phyloP scores from a whole-genome alignment of 805 yeast species.

The Metschnikowia chrysomelidarum region DNA sequence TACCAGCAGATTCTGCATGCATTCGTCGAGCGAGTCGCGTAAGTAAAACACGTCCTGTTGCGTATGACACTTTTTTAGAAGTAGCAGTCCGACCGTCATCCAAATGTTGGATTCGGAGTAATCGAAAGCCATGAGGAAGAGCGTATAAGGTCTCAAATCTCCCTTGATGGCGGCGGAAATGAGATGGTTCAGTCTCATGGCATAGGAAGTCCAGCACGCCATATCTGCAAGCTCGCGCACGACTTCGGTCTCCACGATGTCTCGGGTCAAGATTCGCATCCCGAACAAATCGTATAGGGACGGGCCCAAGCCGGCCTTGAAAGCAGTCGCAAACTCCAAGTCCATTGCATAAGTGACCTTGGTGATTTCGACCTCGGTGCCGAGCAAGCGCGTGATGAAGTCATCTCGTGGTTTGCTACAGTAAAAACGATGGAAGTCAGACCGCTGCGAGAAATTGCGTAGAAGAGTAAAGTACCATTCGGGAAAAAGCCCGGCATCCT shows the following conservation, averaged over 20 bases:
- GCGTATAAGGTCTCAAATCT: background rate
- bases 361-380: slow-evolving; percentile 1
- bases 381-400: background rate
- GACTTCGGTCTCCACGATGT: slow-evolving; percentile 1
- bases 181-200: background rate
- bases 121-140: slow-evolving; percentile 6
- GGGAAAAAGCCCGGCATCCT: slow-evolving; percentile 3
- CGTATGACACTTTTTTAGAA: background rate
- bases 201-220: background rate
- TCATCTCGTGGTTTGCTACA: slow-evolving; percentile 1
- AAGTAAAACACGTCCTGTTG: background rate
- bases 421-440: slow-evolving; percentile 4
- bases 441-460: slow-evolving; percentile 4
- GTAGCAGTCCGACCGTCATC: background rate
- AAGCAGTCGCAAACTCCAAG: slow-evolving; percentile 3
- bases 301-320: slow-evolving; percentile 3
- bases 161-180: background rate
- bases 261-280: background rate
- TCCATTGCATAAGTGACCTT: slow-evolving; percentile 1
- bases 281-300: background rate
- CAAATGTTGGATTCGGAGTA: slow-evolving; percentile 3
- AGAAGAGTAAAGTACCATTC: slow-evolving; percentile 7
- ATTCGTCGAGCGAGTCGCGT: no score
- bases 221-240: slow-evolving; percentile 1
- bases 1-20: no score